Conservation (phyloP, 148 eudicot genomes). For the Vaccinium vitisidaea region DNA sequence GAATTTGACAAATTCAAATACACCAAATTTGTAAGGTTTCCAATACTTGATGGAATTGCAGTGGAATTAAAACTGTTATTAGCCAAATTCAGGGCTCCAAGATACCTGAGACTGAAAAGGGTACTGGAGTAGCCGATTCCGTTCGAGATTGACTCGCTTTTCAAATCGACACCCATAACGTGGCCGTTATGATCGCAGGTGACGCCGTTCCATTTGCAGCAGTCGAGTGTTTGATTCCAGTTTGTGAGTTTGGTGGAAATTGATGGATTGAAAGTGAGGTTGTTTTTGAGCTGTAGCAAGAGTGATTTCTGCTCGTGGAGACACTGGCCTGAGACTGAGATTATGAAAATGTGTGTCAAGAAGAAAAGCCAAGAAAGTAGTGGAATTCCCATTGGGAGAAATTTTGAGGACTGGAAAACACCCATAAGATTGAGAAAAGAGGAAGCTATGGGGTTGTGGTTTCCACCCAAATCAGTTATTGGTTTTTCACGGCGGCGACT, state of each 20-base stretch:
- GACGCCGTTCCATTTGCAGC: constrained; percentile 44
- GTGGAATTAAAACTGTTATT: constrained; percentile 15
- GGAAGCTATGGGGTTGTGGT: background rate
- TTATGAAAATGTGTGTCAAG: background rate
- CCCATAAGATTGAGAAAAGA: background rate
- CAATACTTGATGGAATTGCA: constrained; percentile 22
- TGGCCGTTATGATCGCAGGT: constrained; percentile 26
- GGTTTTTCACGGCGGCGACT: no score
- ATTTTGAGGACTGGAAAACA: background rate
- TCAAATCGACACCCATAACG: constrained; percentile 28
- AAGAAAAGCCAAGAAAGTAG: background rate
- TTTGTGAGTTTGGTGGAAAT: constrained; percentile 13
- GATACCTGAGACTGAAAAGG: background rate
- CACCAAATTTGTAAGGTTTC: constrained; percentile 24
- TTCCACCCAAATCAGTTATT: background rate
- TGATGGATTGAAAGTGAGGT: background rate
- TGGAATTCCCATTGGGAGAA: background rate
- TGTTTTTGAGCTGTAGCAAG: constrained; percentile 16
- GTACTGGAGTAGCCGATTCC: constrained; percentile 13
- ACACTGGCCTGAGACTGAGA: constrained; percentile 19
- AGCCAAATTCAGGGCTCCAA: constrained; percentile 32
- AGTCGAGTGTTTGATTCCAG: constrained; percentile 31
- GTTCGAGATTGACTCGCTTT: constrained; percentile 15
- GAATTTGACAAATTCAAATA: constrained; percentile 34
- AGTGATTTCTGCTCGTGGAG: constrained; percentile 18